These are phyloP conservation scores for Salicornia ramosissima DNA, from an alignment of 148 eudicot genomes.

Conservation along the genomic window DNA sequence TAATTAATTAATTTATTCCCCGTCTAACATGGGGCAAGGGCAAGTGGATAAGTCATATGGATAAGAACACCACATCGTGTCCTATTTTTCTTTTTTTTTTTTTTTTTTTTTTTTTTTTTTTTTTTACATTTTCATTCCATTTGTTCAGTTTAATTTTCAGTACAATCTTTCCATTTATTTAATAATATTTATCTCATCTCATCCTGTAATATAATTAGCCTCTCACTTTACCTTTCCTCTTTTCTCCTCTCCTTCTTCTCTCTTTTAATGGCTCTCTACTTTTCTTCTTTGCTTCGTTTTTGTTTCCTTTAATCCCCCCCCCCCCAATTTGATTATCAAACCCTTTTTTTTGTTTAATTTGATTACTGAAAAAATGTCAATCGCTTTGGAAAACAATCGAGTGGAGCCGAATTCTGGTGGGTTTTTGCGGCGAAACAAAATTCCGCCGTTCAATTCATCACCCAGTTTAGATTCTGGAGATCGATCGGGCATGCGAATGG, in stretches of 20 bases:
- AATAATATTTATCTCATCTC: too few species aligned
- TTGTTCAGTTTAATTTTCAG: not conserved
- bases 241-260: slow-evolving; percentile 7
- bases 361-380: slow-evolving; percentile 11
- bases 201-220: slow-evolving; percentile 25
- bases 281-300: not conserved
- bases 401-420: slow-evolving; percentile 21
- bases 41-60: slow-evolving; percentile 34
- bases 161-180: not conserved
- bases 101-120: not conserved
- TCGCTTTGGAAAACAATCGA: slow-evolving; percentile 24
- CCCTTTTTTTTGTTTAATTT: not conserved
- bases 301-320: too few species aligned
- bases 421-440: slow-evolving; percentile 17
- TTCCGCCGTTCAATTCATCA: slow-evolving; percentile 4
- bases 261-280: not conserved
- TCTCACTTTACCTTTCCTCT: not conserved
- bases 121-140: not conserved
- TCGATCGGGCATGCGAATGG: slow-evolving; percentile 22
- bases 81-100: slow-evolving; percentile 4
- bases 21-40: slow-evolving; percentile 13
- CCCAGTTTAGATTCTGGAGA: slow-evolving; percentile 25
- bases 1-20: not conserved
- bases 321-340: too few species aligned
- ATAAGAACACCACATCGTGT: slow-evolving; percentile 31